A percentile compares a stretch with the other conserved stretches of the same genome.
phyloP scores from a whole-genome alignment of 768 basidiomycete species.

The Macrolepiota dolichaula region DNA sequence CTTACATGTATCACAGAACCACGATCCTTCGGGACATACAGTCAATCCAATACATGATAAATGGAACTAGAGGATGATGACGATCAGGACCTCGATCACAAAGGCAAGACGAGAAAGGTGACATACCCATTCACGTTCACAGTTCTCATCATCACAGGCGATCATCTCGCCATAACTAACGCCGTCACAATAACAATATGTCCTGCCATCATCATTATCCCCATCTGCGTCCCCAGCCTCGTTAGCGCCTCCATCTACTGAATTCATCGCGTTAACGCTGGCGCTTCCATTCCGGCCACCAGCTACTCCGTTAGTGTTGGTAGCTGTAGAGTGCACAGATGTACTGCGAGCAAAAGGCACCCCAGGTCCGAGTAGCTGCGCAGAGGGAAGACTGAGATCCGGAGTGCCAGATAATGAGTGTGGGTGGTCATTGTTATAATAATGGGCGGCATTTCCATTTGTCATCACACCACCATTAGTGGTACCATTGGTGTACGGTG shows the following conservation, averaged over 20 bases:
- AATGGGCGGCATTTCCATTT: conserved; percentile 21
- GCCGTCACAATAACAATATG: conserved; percentile 84
- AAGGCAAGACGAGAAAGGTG: conserved; percentile 6
- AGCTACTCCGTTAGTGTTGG: conserved; percentile 29
- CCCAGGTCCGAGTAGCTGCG: conserved; percentile 69
- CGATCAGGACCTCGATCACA: conserved; percentile 6
- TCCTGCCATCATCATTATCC: conserved; percentile 58
- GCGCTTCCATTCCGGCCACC: conserved; percentile 16
- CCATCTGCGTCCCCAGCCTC: conserved; percentile 51
- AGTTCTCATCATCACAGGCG: conserved; percentile 80
- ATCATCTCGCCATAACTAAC: conserved; percentile 94
- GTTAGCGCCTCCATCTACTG: conserved; percentile 20
- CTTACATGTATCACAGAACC: conserved; percentile 73
- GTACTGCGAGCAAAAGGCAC: conserved; percentile 63
- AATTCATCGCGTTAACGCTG: background rate
- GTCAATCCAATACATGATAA: conserved; percentile 69
- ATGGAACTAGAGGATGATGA: conserved; percentile 59
- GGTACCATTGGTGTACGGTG: conserved; percentile 15
- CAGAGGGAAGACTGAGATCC: conserved; percentile 49
- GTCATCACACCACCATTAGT: conserved; percentile 19
- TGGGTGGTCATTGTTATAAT: conserved; percentile 38
- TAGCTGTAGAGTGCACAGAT: conserved; percentile 28
- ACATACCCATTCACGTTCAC: conserved; percentile 90
- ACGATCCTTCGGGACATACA: conserved; percentile 63
- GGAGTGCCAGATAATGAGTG: conserved; percentile 32